Evolutionary conservation across 352 stramenopile genomes (phyloP).

Genomic region (Phytophthora sansomeana): DNA sequence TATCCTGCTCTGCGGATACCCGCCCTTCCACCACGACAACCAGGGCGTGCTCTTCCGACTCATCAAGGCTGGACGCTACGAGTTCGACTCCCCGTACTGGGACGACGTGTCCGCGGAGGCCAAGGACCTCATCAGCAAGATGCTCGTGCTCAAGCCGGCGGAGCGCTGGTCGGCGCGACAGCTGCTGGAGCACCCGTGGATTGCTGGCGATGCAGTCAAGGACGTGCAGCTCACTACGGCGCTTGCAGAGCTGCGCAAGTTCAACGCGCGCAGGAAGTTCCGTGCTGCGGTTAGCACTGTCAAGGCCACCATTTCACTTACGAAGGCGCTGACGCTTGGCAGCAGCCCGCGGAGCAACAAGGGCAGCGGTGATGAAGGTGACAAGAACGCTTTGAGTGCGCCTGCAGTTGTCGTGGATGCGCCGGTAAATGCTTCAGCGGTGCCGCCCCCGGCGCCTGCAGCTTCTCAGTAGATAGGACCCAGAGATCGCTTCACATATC

Average conservation of each 20-base stretch:
- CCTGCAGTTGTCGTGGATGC: constrained; percentile 9
- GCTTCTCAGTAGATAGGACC: constrained; percentile 39
- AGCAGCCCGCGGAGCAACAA: constrained; percentile 41
- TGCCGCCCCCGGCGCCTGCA: constrained; percentile 33
- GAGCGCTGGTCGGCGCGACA: constrained; percentile 81
- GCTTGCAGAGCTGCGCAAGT: constrained; percentile 91
- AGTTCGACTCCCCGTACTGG: constrained; percentile 87
- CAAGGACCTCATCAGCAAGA: constrained; percentile 91
- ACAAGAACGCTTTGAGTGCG: constrained; percentile 22
- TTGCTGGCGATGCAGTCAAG: constrained; percentile 70
- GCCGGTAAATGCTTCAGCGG: constrained; percentile 5
- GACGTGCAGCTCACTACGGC: constrained; percentile 87
- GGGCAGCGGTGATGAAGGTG: constrained; percentile 33
- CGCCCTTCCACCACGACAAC: constrained; percentile 93
- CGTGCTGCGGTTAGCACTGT: constrained; percentile 93
- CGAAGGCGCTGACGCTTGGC: constrained; percentile 63
- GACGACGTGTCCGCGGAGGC: constrained; percentile 75
- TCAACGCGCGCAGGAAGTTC: constrained; percentile 95
- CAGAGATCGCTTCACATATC: constrained; percentile 21
- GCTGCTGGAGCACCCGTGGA: constrained; percentile 90
- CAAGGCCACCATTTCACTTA: constrained; percentile 83
- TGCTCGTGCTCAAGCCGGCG: constrained; percentile 89
- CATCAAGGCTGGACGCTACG: constrained; percentile 74
- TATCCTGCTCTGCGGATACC: constrained; percentile 86
- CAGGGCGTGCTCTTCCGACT: constrained; percentile 85